A percentile compares a stretch with the other conserved stretches of the same genome.
These are phyloP conservation scores for Begonia loranthoides DNA, from an alignment of 306 rosid species.

Conservation along the genomic window DNA sequence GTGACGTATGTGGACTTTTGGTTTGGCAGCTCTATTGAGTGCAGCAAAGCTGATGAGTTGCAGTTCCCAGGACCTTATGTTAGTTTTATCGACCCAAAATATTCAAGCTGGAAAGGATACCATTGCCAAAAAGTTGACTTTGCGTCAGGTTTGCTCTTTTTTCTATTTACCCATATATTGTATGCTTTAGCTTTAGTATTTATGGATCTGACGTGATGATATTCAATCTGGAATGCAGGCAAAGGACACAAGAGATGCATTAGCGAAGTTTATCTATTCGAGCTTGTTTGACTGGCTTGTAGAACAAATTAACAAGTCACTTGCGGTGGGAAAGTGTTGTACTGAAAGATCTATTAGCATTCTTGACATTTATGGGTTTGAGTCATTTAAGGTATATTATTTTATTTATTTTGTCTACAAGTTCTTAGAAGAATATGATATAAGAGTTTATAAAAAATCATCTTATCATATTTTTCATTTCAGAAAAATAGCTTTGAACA, in stretches of 20 bases:
- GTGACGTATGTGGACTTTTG: background rate
- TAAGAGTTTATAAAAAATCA: conserved; percentile 7
- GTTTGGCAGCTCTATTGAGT: conserved; percentile 43
- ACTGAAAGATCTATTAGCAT: conserved; percentile 70
- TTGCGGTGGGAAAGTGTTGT: conserved; percentile 35
- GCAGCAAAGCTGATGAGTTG: conserved; percentile 79
- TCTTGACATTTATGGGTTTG: conserved; percentile 86
- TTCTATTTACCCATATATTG: conserved; percentile 11
- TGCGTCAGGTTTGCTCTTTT: conserved; percentile 61
- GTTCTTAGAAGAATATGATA: conserved; percentile 8
- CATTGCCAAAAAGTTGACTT: conserved; percentile 41
- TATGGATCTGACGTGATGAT: conserved; percentile 6
- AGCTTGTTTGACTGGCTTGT: conserved; percentile 91
- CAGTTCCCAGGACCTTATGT: conserved; percentile 47
- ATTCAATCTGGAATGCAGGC: conserved; percentile 40
- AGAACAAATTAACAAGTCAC: conserved; percentile 72
- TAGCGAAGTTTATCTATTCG: conserved; percentile 74
- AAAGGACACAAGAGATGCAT: conserved; percentile 64
- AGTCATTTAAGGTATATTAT: conserved; percentile 64
- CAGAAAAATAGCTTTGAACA: conserved; percentile 95
- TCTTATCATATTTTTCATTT: conserved; percentile 17
- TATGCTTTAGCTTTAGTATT: conserved; percentile 4
- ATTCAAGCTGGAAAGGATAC: conserved; percentile 51
- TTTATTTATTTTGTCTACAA: conserved; percentile 3
- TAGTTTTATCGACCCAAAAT: conserved; percentile 41